phyloP scores from a whole-genome alignment of 1,139 yeast species.

The Kurtzmaniella quercitrusa region DNA sequence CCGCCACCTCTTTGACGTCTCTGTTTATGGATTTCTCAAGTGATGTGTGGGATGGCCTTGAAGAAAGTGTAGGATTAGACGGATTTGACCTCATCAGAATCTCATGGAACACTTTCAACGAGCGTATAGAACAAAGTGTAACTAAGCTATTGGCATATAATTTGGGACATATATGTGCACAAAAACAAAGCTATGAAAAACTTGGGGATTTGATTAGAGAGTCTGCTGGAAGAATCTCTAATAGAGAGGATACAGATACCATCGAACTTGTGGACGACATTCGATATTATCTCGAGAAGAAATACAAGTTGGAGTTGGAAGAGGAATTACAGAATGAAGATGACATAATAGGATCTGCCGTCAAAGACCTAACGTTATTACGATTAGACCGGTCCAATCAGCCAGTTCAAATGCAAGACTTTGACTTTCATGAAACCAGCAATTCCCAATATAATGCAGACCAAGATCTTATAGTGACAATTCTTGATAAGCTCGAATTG shows the following conservation, averaged over 20 bases:
- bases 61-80: constrained; percentile 25
- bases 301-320: constrained; percentile 31
- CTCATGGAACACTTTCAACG: constrained; percentile 66
- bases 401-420: constrained; percentile 17
- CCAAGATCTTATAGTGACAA: constrained; percentile 37
- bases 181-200: constrained; percentile 20
- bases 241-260: constrained; percentile 71
- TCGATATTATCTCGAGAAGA: constrained; percentile 55
- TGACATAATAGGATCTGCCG: constrained; percentile 5
- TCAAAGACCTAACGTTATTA: constrained; percentile 4
- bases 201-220: constrained; percentile 24
- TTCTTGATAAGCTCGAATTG: constrained; percentile 38
- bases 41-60: constrained; percentile 18
- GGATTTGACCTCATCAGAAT: constrained; percentile 56
- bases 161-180: constrained; percentile 31
- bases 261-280: constrained; percentile 78
- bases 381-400: constrained; percentile 10
- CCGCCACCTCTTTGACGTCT: constrained; percentile 57
- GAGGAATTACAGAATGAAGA: constrained; percentile 27
- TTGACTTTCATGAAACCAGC: constrained; percentile 28
- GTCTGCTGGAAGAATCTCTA: constrained; percentile 55
- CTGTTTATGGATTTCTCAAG: constrained; percentile 18
- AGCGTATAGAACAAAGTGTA: constrained; percentile 59
- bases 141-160: constrained; percentile 56
- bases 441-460: constrained; percentile 24